These are phyloP conservation scores for Apiospora aurea DNA, from an alignment of 2,329 filamentous ascomycete species.

Conservation along the genomic window DNA sequence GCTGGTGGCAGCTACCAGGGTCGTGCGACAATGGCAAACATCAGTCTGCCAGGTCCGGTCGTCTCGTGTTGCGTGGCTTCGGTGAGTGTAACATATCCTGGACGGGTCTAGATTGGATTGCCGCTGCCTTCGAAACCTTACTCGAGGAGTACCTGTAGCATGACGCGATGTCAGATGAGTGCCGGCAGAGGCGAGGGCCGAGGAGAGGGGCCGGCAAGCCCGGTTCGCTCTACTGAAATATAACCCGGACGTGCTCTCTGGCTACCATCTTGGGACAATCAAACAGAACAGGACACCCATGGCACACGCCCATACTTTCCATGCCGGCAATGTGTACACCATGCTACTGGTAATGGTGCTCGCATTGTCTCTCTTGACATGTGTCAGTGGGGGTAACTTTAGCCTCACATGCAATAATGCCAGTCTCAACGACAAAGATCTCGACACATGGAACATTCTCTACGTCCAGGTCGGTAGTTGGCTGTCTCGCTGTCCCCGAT, in stretches of 20 bases:
- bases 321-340: background rate
- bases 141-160: background rate
- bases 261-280: background rate
- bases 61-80: background rate
- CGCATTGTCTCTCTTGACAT: background rate
- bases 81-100: background rate
- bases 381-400: background rate
- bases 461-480: background rate
- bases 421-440: background rate
- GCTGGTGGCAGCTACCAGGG: background rate
- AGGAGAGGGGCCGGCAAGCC: background rate
- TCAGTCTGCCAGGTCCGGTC: background rate
- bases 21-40: background rate
- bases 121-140: background rate
- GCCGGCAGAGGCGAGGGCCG: background rate
- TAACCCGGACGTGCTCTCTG: background rate
- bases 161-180: background rate
- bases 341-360: background rate
- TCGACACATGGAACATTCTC: background rate
- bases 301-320: background rate
- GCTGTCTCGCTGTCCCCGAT: background rate
- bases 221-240: background rate
- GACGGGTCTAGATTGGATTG: background rate
- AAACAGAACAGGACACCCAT: background rate
- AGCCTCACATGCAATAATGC: background rate